A percentile compares a stretch with the other conserved stretches of the same genome.
Evolutionary conservation across 1,284 basidiomycete genomes (phyloP).

Genomic region (Moniliella sp.): DNA sequence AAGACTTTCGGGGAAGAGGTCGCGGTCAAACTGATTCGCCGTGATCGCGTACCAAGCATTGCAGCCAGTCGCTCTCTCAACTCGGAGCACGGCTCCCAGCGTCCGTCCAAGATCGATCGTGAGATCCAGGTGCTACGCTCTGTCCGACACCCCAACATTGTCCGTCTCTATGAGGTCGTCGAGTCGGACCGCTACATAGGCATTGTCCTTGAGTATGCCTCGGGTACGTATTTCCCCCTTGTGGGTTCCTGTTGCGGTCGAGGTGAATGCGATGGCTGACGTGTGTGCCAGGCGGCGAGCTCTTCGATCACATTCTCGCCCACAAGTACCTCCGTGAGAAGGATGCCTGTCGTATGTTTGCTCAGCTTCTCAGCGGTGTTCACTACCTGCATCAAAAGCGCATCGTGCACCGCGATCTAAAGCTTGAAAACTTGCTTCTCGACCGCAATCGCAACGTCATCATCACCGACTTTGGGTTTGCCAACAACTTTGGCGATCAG

Average conservation of each 20-base stretch:
- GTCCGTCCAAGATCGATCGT: conserved; percentile 73
- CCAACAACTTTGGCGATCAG: conserved; percentile 63
- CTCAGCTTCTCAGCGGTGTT: conserved; percentile 91
- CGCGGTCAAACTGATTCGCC: conserved; percentile 89
- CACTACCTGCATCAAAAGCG: conserved; percentile 98
- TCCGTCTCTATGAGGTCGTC: conserved; percentile 90
- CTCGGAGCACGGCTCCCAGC: conserved; percentile 36
- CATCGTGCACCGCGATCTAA: conserved; percentile 95
- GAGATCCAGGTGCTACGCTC: conserved; percentile 88
- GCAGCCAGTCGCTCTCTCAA: no score
- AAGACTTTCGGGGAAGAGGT: conserved; percentile 83
- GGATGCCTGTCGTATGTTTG: conserved; percentile 85
- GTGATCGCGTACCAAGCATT: conserved; percentile 74
- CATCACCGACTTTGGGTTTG: conserved; percentile 98
- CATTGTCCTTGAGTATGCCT: conserved; percentile 94
- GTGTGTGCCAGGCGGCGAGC: conserved; percentile 80
- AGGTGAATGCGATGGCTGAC: no score
- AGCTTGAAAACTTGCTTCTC: conserved; percentile 88
- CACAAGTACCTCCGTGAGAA: conserved; percentile 87
- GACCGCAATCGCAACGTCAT: conserved; percentile 95
- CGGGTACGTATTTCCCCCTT: conserved; percentile 41
- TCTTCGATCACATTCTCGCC: conserved; percentile 95
- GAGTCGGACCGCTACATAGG: conserved; percentile 99
- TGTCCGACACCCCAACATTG: conserved; percentile 92
- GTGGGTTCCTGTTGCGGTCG: no score